phyloP scores from a whole-genome alignment of 169 alveolate genomes.

The Plasmodium knowlesi region DNA sequence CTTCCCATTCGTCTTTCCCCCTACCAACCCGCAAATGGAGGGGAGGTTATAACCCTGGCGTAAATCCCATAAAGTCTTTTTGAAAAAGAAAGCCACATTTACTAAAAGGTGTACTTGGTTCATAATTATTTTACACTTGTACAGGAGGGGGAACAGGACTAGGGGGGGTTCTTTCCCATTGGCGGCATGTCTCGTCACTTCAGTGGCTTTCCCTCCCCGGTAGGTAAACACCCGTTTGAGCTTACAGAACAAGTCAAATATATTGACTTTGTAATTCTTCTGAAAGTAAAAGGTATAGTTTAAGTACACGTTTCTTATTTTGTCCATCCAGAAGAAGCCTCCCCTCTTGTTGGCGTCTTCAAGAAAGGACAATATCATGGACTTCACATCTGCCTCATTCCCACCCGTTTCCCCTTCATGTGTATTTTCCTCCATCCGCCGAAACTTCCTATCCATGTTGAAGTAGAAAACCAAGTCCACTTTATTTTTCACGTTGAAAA shows the following conservation, averaged over 20 bases:
- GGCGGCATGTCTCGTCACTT: not conserved
- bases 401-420: not conserved
- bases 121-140: slow-evolving; percentile 11
- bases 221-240: not conserved
- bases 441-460: slow-evolving; percentile 26
- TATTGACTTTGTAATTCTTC: slow-evolving; percentile 43
- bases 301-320: slow-evolving; percentile 42
- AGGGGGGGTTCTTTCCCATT: not conserved
- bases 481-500: slow-evolving; percentile 55
- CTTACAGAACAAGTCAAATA: not conserved
- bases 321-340: not conserved
- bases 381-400: not conserved
- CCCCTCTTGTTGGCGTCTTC: slow-evolving; percentile 15
- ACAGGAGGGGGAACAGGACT: slow-evolving; percentile 2
- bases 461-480: slow-evolving; percentile 46
- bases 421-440: not conserved
- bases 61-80: slow-evolving; percentile 52
- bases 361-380: slow-evolving; percentile 25
- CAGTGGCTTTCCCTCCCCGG: not conserved
- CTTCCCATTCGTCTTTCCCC: not conserved
- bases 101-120: slow-evolving; percentile 21
- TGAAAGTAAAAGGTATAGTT: slow-evolving; percentile 42
- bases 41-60: not conserved
- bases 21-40: not conserved
- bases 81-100: slow-evolving; percentile 44